phyloP scores from a whole-genome alignment of 2,329 filamentous ascomycete genomes.

The Aspergillus novoparasiticus region DNA sequence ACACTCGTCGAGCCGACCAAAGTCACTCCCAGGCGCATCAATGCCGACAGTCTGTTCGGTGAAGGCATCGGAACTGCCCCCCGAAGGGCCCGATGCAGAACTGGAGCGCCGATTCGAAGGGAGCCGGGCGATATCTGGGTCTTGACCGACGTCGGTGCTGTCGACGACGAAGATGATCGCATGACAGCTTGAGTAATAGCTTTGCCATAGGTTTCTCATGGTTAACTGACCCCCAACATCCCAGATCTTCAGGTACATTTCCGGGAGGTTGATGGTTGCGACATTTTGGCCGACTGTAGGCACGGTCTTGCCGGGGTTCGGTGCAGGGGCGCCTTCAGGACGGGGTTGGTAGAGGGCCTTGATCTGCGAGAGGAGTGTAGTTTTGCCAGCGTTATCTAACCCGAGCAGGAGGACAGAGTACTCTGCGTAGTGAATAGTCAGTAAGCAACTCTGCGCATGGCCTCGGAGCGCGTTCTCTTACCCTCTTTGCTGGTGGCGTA shows the following conservation, averaged over 20 bases:
- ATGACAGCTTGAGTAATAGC: conserved; percentile 91
- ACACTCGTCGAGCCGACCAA: conserved; percentile 77
- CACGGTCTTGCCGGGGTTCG: conserved; percentile 78
- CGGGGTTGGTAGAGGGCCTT: conserved; percentile 73
- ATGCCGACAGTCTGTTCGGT: conserved; percentile 39
- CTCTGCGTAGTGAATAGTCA: conserved; percentile 57
- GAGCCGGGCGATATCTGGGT: conserved; percentile 67
- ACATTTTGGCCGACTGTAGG: conserved; percentile 98
- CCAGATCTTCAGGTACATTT: conserved; percentile 99
- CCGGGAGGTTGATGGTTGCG: conserved; percentile 82
- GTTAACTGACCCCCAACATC: conserved; percentile 93
- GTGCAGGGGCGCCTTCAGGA: conserved; percentile 42
- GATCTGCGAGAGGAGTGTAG: conserved; percentile 94
- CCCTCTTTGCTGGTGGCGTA: conserved; percentile 97
- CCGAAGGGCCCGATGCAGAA: conserved; percentile 26
- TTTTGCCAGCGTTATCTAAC: conserved; percentile 97
- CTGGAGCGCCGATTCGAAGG: conserved; percentile 32
- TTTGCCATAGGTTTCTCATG: conserved; percentile 89
- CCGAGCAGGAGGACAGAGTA: conserved; percentile 97
- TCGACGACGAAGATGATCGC: conserved; percentile 98
- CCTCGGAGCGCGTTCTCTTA: conserved; percentile 37
- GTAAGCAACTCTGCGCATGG: not conserved
- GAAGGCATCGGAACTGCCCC: conserved; percentile 25
- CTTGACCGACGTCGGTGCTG: conserved; percentile 81
- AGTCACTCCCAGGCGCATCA: conserved; percentile 38